These are phyloP conservation scores for Apiosordaria backusii DNA, from an alignment of 495 filamentous ascomycete species.

Conservation along the genomic window DNA sequence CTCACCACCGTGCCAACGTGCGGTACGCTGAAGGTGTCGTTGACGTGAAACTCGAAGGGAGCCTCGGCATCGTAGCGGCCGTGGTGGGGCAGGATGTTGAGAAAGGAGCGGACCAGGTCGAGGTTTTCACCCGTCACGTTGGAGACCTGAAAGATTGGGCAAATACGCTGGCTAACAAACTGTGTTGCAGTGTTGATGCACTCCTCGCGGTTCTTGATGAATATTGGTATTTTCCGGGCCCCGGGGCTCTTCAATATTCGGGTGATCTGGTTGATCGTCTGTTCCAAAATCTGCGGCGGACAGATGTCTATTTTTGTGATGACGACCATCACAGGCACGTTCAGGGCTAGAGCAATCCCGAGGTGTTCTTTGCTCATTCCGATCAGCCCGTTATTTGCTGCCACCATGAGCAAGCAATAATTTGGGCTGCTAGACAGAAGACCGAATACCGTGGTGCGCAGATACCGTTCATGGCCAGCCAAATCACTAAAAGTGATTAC, in stretches of 20 bases:
- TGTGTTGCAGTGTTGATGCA: constrained; percentile 94
- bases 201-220: constrained; percentile 86
- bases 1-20: constrained; percentile 96
- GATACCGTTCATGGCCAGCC: constrained; percentile 91
- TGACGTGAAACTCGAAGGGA: constrained; percentile 92
- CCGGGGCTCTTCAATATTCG: constrained; percentile 92
- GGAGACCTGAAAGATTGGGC: constrained; percentile 95
- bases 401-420: constrained; percentile 97
- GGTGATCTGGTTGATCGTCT: constrained; percentile 88
- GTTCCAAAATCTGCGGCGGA: constrained; percentile 88
- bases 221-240: constrained; percentile 94
- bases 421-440: constrained; percentile 92
- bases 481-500: constrained; percentile 96
- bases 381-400: constrained; percentile 94
- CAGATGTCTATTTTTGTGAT: constrained; percentile 99
- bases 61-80: constrained; percentile 86
- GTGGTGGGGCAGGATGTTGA: constrained; percentile 94
- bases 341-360: constrained; percentile 89
- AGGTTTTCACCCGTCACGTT: constrained; percentile 93
- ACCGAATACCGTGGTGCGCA: constrained; percentile 95
- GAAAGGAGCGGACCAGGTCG: constrained; percentile 74
- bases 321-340: constrained; percentile 97
- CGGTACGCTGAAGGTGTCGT: constrained; percentile 98
- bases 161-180: constrained; percentile 92
- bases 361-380: constrained; percentile 99